These are phyloP conservation scores for Isochrysis galbana DNA, from an alignment of 78 protist genomes.

Conservation along the genomic window DNA sequence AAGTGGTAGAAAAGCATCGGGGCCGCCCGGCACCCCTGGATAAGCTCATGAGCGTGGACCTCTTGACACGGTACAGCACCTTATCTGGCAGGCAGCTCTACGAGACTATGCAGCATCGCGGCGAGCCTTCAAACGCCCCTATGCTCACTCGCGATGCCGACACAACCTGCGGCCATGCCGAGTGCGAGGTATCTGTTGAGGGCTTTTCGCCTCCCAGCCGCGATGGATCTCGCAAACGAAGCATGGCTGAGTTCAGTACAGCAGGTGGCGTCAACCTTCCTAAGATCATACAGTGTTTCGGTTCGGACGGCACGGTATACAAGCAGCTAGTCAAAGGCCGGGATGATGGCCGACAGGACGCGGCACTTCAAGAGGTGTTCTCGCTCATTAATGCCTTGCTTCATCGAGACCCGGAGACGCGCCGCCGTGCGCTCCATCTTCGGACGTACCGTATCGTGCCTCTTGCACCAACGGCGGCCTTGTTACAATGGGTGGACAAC, in stretches of 20 bases:
- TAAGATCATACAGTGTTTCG: constrained; percentile 48
- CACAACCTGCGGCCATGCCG: background rate
- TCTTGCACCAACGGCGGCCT: constrained; percentile 68
- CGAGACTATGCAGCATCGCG: background rate
- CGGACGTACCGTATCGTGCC: constrained; percentile 83
- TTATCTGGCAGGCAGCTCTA: background rate
- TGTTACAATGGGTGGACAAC: constrained; percentile 73
- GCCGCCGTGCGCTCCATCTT: constrained; percentile 15
- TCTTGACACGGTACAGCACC: background rate
- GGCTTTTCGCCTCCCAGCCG: background rate
- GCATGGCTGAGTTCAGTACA: background rate
- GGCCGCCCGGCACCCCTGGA: background rate
- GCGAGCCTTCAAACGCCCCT: background rate
- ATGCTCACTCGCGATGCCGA: background rate
- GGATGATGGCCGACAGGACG: constrained; percentile 88
- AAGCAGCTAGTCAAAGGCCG: constrained; percentile 48
- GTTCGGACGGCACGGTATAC: constrained; percentile 53
- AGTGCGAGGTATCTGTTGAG: background rate
- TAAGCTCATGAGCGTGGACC: background rate
- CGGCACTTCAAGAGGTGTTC: constrained; percentile 87
- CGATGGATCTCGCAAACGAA: background rate
- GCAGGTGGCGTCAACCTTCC: constrained; percentile 81
- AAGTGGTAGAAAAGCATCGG: background rate
- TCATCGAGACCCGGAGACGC: background rate
- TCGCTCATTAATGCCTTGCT: constrained; percentile 60